Base-by-base conservation (phyloP, 2,329 filamentous ascomycete genomes). In the Fusarium marasasianum region DNA sequence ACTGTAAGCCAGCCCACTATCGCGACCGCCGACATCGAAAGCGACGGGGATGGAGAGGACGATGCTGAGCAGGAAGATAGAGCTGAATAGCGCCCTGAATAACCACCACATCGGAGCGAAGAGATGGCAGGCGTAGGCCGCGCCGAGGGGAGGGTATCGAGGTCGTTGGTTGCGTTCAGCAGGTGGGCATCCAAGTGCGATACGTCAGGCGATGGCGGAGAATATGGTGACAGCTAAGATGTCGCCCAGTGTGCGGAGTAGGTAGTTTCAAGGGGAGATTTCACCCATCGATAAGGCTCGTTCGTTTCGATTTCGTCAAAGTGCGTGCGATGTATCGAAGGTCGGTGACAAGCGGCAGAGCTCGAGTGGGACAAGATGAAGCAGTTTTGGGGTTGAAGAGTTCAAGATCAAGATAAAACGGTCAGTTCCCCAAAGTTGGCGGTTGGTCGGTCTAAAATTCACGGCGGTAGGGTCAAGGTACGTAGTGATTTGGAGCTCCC, bases 21-120 rank as follows among this genome's bases (percentile, higher is more conserved):
- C 95, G 79, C 94, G 92, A 72, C 96, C 96, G 81, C 96, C 96
- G 80, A 98, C 96, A 90, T 99, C 96, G 86, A 98, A 98, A 79
- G 96, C 94, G 81, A 99, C 92, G 71, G 96, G 96, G 81, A 99
- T 96, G 72, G 95, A 98, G 81, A 98, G 93, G 81, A 98, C 91
- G 83, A 98, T 95, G 84, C 93, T 93, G 84, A 95, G 89, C 79
- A 98, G 91, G 85, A 98, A 98, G 84, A 94, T 84, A 81, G 92
- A 88, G 84, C 94, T 94, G 80, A 94, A 94, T 78, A 95, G 81
- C 82, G 92, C 89, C 82, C 92, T 92, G 83, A 95, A 91, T 83
- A 96, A 88, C 92, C 87, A 89, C 88, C 92, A 95, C 94, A 98
- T 97, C 84, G 86, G 81, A 77, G 79, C 82, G 81, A 79, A 76